Evolutionary conservation across 2,329 filamentous ascomycete genomes (phyloP).

Genomic region (Bretziella fagacearum): DNA sequence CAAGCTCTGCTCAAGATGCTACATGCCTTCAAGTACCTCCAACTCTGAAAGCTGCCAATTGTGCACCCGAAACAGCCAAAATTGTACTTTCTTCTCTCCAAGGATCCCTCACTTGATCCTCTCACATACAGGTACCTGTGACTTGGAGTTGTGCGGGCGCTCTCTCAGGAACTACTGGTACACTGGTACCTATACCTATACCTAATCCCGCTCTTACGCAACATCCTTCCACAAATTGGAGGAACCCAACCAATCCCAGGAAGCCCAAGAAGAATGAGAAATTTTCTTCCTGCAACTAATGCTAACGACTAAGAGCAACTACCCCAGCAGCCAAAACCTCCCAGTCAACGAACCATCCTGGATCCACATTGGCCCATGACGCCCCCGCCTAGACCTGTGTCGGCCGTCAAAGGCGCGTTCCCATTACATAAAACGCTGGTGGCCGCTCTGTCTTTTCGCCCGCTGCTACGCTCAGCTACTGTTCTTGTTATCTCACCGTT

Average conservation of each 20-base stretch:
- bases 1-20: not conserved
- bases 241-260: not conserved
- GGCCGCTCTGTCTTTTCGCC: conserved; percentile 11
- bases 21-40: too few relatives aligned
- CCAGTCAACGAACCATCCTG: not conserved
- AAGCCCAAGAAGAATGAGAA: not conserved
- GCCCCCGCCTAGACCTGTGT: conserved; percentile 3
- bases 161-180: not conserved
- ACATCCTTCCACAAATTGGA: not conserved
- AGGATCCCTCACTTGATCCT: too few relatives aligned
- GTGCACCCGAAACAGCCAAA: too few relatives aligned
- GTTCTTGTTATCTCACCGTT: conserved; percentile 13
- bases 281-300: not conserved
- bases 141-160: conserved; percentile 6
- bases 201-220: not conserved
- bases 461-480: conserved; percentile 10
- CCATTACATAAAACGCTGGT: conserved; percentile 17
- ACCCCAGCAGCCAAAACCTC: too few relatives aligned
- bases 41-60: too few relatives aligned
- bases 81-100: too few relatives aligned
- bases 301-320: too few relatives aligned
- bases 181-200: not conserved
- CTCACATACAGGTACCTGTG: not conserved
- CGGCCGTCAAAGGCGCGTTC: conserved; percentile 9
- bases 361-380: not conserved